Evolutionary conservation across 768 basidiomycete species (phyloP), one percentile per base, ranked within the genome.

Genomic region (Tulasnella sp.): DNA sequence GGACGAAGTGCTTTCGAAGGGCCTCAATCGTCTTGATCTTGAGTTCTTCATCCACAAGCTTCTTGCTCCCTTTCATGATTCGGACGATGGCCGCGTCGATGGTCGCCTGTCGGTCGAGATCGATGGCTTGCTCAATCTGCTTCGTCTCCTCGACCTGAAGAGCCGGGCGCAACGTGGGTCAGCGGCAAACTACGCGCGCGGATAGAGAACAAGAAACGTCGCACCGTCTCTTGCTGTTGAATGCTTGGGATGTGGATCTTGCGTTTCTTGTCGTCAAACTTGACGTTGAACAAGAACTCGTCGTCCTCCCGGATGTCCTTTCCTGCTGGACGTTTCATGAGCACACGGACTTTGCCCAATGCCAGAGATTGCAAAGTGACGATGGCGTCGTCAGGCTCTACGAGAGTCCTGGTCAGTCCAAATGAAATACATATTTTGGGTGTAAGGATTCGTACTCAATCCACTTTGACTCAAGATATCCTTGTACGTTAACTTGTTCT

Each of bases 11-110:
- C 44, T 83, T 88, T 80, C 90, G 91, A 64, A 98, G 92, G 29
- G 94, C 90, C 22, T 92, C 89, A 72, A 97, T 88, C 11, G 92
- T 92, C 75, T 89, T 88, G 66, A 87, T 86, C 80, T 92, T 90
- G 77, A 98, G 84, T 75, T 90, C 84, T 76, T 91, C 88, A 76
- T 93, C 88, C 32, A 82, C 83, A 80, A 96, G 83, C 80, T 91
- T 90, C 81, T 96, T 98, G 76, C 87, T 86, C 2, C 88, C 89
- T 79, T 98, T 98, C 94, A 98, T 95, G 77, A 96, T 88, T 6
- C 97, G 89, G 39, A 99, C 96, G 76, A 99, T 95, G 26, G 95
- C 95, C 0, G 95, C 95, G 76, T 98, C 94, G 16, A 98, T 83
- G 72, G 89, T 88, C 76, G 89, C 86, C 74, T 89, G 89, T 73